These are phyloP conservation scores for Pichia sp. DNA, from an alignment of 1,139 yeast genomes.

Conservation along the genomic window DNA sequence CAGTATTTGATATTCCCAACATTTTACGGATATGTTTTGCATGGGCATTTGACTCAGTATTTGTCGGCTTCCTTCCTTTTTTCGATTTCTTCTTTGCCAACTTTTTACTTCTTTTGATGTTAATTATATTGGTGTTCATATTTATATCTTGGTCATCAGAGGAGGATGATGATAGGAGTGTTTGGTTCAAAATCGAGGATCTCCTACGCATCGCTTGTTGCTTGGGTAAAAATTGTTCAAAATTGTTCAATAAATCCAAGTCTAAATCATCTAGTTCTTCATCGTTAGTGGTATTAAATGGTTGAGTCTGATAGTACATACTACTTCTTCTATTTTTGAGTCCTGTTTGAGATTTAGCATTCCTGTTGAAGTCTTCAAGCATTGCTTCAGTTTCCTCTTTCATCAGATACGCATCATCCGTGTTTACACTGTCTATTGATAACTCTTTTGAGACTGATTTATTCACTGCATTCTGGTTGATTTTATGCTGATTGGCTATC, in stretches of 20 bases:
- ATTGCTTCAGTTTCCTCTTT: constrained; percentile 46
- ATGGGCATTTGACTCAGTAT: constrained; percentile 10
- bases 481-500: constrained; percentile 26
- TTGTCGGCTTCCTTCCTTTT: constrained; percentile 5
- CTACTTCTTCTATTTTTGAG: constrained; percentile 18
- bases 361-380: constrained; percentile 38
- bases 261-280: constrained; percentile 32
- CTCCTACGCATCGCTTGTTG: constrained; percentile 21
- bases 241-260: constrained; percentile 19
- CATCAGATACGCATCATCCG: constrained; percentile 33
- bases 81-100: constrained; percentile 10
- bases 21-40: constrained; percentile 19
- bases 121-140: background rate
- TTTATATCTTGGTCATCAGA: constrained; percentile 18
- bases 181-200: constrained; percentile 25
- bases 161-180: constrained; percentile 27
- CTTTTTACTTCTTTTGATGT: constrained; percentile 3
- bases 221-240: constrained; percentile 21
- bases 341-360: constrained; percentile 23
- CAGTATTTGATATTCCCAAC: constrained; percentile 19
- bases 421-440: constrained; percentile 21
- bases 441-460: constrained; percentile 44
- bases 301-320: constrained; percentile 15
- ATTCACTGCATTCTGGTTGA: constrained; percentile 22
- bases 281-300: constrained; percentile 12